Evolutionary conservation across 208 protist genomes (phyloP).

Genomic region (Leptomonas pyrrhocoris): DNA sequence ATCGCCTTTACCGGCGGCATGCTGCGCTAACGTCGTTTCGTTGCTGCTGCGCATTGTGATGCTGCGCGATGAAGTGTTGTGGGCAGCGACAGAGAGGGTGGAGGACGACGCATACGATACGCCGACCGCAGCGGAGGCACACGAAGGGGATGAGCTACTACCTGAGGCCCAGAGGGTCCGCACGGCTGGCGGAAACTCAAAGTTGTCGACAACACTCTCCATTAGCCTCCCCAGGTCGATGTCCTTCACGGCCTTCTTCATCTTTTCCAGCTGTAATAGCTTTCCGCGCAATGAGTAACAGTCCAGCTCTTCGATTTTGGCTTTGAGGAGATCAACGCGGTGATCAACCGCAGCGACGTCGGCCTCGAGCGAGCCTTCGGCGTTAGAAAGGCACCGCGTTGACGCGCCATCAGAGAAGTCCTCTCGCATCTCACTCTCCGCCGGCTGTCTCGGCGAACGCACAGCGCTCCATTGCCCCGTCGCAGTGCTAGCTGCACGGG

Average conservation of each 20-base stretch:
- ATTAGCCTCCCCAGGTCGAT: constrained; percentile 48
- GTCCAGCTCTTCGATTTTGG: constrained; percentile 41
- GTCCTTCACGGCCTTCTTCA: constrained; percentile 47
- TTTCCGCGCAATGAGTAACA: constrained; percentile 54
- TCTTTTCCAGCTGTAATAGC: constrained; percentile 60
- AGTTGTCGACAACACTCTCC: constrained; percentile 31
- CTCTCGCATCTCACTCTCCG: background rate
- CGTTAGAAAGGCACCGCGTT: constrained; percentile 5
- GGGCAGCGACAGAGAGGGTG: background rate
- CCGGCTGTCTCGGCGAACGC: background rate
- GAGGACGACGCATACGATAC: background rate
- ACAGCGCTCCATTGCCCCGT: background rate
- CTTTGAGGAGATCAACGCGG: constrained; percentile 47
- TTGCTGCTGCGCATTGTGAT: background rate
- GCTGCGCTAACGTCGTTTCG: constrained; percentile 1
- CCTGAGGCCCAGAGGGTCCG: constrained; percentile 47
- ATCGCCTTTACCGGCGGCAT: constrained; percentile 8
- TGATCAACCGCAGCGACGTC: constrained; percentile 38
- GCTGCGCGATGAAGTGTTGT: background rate
- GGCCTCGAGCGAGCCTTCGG: constrained; percentile 16
- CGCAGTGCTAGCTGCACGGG: constrained; percentile 12
- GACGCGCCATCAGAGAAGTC: background rate
- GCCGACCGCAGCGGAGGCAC: background rate
- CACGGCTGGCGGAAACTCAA: constrained; percentile 57
- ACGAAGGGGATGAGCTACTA: too few species aligned